Evolutionary conservation across 164 flowering plant species (phyloP).

Genomic region (Echeveria elegans): DNA sequence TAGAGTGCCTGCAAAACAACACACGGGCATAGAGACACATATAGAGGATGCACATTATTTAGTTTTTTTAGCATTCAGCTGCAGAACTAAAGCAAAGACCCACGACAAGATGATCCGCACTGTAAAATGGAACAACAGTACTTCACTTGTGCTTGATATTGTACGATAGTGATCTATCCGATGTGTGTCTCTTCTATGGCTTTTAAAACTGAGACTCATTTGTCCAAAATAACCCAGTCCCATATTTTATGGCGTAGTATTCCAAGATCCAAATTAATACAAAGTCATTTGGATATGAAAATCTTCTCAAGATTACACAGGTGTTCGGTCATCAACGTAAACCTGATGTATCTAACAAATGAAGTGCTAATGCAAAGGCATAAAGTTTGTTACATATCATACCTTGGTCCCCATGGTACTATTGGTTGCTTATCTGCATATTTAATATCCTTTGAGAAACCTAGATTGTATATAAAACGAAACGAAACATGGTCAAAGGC

Average conservation of each 20-base stretch:
- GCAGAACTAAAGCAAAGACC: neutral
- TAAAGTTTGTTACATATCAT: slow-evolving; percentile 8
- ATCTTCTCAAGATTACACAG: neutral
- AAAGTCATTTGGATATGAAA: neutral
- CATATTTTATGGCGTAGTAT: neutral
- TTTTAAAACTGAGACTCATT: neutral
- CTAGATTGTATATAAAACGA: slow-evolving; percentile 23
- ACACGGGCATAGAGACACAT: neutral
- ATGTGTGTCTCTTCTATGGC: neutral
- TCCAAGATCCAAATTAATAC: neutral
- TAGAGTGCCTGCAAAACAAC: slow-evolving; percentile 50
- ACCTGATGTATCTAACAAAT: neutral
- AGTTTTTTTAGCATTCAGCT: neutral
- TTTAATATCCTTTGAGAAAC: slow-evolving; percentile 93
- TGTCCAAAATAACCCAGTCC: neutral
- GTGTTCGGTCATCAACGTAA: neutral
- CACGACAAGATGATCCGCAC: neutral
- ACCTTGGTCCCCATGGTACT: slow-evolving; percentile 99
- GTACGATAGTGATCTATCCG: neutral
- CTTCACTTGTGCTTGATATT: neutral
- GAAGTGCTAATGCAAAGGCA: neutral
- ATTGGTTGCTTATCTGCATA: slow-evolving; percentile 96
- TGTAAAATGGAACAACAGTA: neutral
- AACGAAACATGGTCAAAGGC: neutral
- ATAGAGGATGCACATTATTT: neutral